Conservation (phyloP, 768 basidiomycete species). For the Serendipita sp. region DNA sequence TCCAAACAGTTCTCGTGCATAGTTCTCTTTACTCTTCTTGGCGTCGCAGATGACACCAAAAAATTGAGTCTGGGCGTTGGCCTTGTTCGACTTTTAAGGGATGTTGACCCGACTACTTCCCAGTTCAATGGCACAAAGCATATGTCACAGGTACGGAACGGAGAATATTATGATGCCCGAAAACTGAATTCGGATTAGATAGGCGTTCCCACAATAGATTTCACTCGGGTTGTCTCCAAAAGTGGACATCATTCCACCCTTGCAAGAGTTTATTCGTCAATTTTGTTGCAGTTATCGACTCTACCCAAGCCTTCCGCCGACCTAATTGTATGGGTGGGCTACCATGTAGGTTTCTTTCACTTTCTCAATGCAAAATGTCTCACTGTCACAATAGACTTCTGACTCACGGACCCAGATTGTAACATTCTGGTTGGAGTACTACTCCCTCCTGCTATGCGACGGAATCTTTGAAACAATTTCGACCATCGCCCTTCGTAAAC, state of each 20-base stretch:
- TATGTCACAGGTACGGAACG: too few species aligned
- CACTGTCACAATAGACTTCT: constrained; percentile 11
- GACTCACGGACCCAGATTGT: constrained; percentile 30
- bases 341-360: constrained; percentile 7
- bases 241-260: not conserved
- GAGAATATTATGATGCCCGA: too few species aligned
- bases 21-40: not conserved
- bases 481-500: constrained; percentile 36
- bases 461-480: constrained; percentile 34
- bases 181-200: too few species aligned
- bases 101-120: too few species aligned
- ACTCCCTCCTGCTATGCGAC: constrained; percentile 46
- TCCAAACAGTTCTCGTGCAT: not conserved
- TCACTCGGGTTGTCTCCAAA: not conserved
- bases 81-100: not conserved
- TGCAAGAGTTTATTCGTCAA: not conserved
- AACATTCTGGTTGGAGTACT: constrained; percentile 45
- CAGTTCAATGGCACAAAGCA: too few species aligned
- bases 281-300: not conserved
- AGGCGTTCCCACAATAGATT: not conserved
- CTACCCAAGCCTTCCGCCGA: not conserved
- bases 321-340: not conserved
- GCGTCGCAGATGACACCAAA: not conserved
- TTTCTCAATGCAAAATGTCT: constrained; percentile 9
- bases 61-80: not conserved